These are phyloP conservation scores for Chaetomium globosum DNA, from an alignment of 2,329 filamentous ascomycete species.

Conservation along the genomic window DNA sequence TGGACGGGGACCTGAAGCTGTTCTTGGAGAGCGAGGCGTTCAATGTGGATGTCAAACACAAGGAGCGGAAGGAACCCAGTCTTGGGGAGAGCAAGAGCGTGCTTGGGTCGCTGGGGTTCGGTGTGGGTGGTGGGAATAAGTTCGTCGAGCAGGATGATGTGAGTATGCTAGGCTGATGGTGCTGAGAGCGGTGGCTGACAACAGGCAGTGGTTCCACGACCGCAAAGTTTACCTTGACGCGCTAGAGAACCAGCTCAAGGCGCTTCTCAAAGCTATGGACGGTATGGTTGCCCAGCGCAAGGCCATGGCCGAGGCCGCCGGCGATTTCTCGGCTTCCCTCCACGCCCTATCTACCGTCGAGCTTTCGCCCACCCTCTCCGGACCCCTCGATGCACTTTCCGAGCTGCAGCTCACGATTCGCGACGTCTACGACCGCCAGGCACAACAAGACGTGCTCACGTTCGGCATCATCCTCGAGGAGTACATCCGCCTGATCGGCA, in stretches of 20 bases:
- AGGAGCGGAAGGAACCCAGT: conserved; percentile 85
- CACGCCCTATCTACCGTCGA: conserved; percentile 91
- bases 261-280: conserved; percentile 80
- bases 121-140: conserved; percentile 75
- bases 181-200: conserved; percentile 15
- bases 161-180: conserved; percentile 43
- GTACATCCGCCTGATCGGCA: conserved; percentile 94
- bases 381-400: conserved; percentile 85
- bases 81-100: conserved; percentile 91
- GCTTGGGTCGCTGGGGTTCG: conserved; percentile 80
- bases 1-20: conserved; percentile 90
- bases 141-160: conserved; percentile 98
- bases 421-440: conserved; percentile 94
- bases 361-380: conserved; percentile 83
- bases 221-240: conserved; percentile 86
- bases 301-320: conserved; percentile 87
- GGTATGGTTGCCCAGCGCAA: conserved; percentile 90
- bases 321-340: conserved; percentile 90
- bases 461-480: conserved; percentile 97
- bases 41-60: conserved; percentile 96
- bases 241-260: conserved; percentile 40
- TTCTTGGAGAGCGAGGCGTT: conserved; percentile 97
- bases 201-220: conserved; percentile 87
- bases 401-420: conserved; percentile 92
- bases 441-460: conserved; percentile 93